A percentile compares a stretch with the other conserved stretches of the same genome.
phyloP scores from a whole-genome alignment of 805 yeast species.

The Sugiyamaella marilandica region DNA sequence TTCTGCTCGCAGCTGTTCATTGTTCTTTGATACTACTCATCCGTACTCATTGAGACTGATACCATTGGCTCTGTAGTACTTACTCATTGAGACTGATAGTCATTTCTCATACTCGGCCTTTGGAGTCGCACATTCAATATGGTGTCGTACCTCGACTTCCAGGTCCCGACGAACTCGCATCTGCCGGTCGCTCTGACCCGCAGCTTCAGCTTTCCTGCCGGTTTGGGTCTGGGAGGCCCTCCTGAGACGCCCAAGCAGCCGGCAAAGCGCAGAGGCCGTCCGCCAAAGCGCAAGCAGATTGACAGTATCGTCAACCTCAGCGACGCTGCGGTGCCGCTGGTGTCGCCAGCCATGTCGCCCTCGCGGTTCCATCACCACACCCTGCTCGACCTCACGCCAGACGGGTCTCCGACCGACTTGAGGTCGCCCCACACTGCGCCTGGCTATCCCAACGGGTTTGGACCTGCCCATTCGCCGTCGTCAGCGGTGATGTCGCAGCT shows the following conservation, averaged over 20 bases:
- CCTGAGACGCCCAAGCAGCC: slow-evolving; percentile 1
- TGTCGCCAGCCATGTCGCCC: neutral
- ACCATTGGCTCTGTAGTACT: no score
- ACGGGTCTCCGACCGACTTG: neutral
- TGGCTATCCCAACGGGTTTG: neutral
- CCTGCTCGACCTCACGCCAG: neutral
- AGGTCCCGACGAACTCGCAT: no score
- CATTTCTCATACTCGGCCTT: no score
- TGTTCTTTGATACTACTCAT: no score
- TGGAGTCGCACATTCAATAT: no score
- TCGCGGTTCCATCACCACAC: neutral
- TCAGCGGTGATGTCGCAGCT: neutral
- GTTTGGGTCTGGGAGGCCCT: neutral
- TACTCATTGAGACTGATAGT: no score
- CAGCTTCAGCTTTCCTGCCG: no score
- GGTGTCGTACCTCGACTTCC: no score
- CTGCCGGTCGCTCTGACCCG: no score
- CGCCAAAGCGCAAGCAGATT: slow-evolving; percentile 22
- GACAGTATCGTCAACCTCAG: slow-evolving; percentile 10
- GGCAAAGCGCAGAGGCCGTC: slow-evolving; percentile 21
- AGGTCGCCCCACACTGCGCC: neutral
- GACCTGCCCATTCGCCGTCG: neutral
- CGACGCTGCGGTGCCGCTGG: neutral
- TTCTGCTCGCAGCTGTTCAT: no score
- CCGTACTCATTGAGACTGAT: no score